These are phyloP conservation scores for Pseudogymnoascus sp. DNA, from an alignment of 2,329 filamentous ascomycete genomes.

Conservation along the genomic window DNA sequence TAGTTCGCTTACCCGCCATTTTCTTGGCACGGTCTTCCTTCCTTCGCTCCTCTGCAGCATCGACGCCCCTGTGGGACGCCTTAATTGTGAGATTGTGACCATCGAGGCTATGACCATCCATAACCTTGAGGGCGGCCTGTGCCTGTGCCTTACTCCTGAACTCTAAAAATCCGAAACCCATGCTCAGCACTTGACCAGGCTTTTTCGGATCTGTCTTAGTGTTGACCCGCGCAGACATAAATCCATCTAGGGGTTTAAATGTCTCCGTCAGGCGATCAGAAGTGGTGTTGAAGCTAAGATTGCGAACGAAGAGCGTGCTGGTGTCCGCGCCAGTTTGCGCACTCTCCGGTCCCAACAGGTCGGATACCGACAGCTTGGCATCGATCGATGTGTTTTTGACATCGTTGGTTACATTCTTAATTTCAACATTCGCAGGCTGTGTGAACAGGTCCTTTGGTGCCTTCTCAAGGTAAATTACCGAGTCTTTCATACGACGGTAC, in stretches of 20 bases:
- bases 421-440: constrained; percentile 11
- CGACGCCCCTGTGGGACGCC: constrained; percentile 75
- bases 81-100: constrained; percentile 78
- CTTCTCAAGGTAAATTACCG: constrained; percentile 86
- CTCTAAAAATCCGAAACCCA: constrained; percentile 95
- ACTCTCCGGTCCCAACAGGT: constrained; percentile 54
- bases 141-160: constrained; percentile 73
- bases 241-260: constrained; percentile 77
- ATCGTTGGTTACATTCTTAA: constrained; percentile 10
- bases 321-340: constrained; percentile 49
- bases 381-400: constrained; percentile 15
- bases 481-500: constrained; percentile 85
- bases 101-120: constrained; percentile 84
- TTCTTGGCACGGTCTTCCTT: constrained; percentile 80
- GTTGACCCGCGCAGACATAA: constrained; percentile 82
- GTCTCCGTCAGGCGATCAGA: constrained; percentile 65
- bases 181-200: constrained; percentile 78
- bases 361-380: constrained; percentile 56
- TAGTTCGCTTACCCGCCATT: constrained; percentile 65
- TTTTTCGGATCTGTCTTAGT: constrained; percentile 91
- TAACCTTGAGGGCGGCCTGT: constrained; percentile 67
- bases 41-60: constrained; percentile 79
- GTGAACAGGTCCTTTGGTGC: constrained; percentile 75
- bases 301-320: constrained; percentile 84
- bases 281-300: constrained; percentile 86